Evolutionary conservation across 768 basidiomycete genomes (phyloP), one percentile per base, ranked within the genome.

Genomic region (Tricholoma hemisulphureum): DNA sequence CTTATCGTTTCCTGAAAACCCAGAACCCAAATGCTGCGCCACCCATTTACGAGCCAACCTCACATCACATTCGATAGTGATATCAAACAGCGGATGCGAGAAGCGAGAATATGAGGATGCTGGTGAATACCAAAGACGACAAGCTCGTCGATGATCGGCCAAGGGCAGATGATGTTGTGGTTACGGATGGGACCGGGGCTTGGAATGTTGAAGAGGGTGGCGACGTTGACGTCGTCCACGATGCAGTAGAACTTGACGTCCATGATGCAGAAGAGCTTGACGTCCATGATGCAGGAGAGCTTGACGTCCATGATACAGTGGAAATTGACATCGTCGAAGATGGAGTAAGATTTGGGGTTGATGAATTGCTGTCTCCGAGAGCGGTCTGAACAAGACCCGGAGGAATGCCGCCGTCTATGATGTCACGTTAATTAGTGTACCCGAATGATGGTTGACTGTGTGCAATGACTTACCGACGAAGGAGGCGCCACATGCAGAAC

Each of bases 381-480:
- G 64, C 62, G 20, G 62, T 54, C 16, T 48, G 39, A 0, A 59
- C 28, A 28, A 67, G 50, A 54, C 62, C 59, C 24, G 58, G 60
- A 51, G 65, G 63, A 34, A 67, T 67, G n/a, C 63, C 65, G 21
- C 60, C 62, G 58, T 67, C 65, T 63, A 29, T 2, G 46, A 29
- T 2, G 45, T 10, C 7, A 16, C 20, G 11, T 24, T 50, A 9
- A 53, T 54, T 11, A 39, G 51, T n/a, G 24, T 13, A 28, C n/a
- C n/a, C n/a, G n/a, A 32, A 14, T 7, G 18, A 9, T 9, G 6
- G 23, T 3, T 2, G 8, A 20, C 4, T 8, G 20, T 9, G 21
- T 5, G 32, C 16, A n/a, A 66, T 24, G 10, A 39, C 76, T 60
- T 62, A 82, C 78, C 67, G 48, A 73, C 71, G 63, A 82, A 81